Conservation (phyloP, 1,284 basidiomycete species). For the Boletus mariae region DNA sequence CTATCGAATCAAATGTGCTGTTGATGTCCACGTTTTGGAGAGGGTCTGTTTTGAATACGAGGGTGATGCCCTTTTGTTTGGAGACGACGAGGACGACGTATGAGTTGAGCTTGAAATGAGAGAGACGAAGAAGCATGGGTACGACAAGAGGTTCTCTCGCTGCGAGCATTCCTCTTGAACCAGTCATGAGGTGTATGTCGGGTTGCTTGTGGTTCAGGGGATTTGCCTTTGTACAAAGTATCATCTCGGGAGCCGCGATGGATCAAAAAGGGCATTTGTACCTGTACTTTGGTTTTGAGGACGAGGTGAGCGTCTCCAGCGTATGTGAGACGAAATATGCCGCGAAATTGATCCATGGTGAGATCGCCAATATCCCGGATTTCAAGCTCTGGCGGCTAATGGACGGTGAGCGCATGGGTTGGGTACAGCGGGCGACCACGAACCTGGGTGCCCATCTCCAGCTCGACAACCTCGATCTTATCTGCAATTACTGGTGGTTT, state of each 20-base stretch:
- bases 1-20: constrained; percentile 97
- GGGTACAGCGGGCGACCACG: constrained; percentile 23
- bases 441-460: constrained; percentile 97
- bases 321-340: constrained; percentile 96
- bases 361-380: constrained; percentile 98
- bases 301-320: constrained; percentile 95
- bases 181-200: constrained; percentile 75
- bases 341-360: constrained; percentile 92
- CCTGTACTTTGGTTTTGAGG: constrained; percentile 94
- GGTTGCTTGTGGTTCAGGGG: constrained; percentile 89
- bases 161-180: constrained; percentile 80
- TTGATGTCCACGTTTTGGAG: constrained; percentile 97
- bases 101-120: constrained; percentile 88
- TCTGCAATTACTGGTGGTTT: constrained; percentile 98
- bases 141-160: constrained; percentile 93
- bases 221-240: constrained; percentile 65
- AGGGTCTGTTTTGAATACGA: constrained; percentile 99
- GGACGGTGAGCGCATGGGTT: constrained; percentile 3
- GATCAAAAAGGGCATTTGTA: constrained; percentile 32
- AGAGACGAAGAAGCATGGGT: constrained; percentile 97
- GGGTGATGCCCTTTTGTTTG: constrained; percentile 94
- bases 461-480: constrained; percentile 93
- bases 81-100: constrained; percentile 98
- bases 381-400: constrained; percentile 92
- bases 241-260: neutral